Percentiles rank a stretch among this genome's conserved stretches.
These are phyloP conservation scores for Olyra latifolia DNA, from an alignment of 176 grass and related monocot genomes.

Conservation along the genomic window DNA sequence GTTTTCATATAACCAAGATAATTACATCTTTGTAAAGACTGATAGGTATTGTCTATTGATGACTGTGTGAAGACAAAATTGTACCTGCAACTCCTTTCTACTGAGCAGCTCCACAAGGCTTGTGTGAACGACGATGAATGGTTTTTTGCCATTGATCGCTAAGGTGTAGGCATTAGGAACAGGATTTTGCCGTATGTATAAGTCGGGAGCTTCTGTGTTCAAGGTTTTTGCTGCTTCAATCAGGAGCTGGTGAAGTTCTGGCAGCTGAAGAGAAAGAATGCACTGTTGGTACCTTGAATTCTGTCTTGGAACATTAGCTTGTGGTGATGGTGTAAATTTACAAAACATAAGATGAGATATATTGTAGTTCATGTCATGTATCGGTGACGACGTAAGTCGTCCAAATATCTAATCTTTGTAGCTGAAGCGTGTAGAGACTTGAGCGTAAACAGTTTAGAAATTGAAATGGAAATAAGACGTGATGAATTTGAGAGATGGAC, in stretches of 20 bases:
- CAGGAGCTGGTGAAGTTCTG: constrained; percentile 69
- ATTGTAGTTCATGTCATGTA: background rate
- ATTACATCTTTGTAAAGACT: background rate
- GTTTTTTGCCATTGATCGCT: constrained; percentile 85
- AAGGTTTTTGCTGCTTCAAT: constrained; percentile 61
- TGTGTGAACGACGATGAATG: constrained; percentile 90
- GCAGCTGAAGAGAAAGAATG: constrained; percentile 46
- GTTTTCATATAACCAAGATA: background rate
- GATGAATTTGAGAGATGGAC: constrained; percentile 23
- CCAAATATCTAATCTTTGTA: background rate
- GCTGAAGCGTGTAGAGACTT: background rate
- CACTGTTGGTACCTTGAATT: background rate
- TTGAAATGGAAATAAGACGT: background rate
- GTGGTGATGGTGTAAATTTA: background rate
- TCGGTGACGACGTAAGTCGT: background rate
- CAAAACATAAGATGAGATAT: background rate
- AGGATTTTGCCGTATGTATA: constrained; percentile 89
- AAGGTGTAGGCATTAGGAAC: constrained; percentile 92
- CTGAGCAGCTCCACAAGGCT: constrained; percentile 92
- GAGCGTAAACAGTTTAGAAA: background rate
- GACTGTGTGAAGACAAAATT: background rate
- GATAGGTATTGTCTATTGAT: background rate
- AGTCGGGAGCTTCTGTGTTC: constrained; percentile 81
- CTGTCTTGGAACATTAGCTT: background rate
- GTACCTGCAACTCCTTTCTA: constrained; percentile 83